These are phyloP conservation scores for Patellifolia procumbens DNA, from an alignment of 179 eudicot genomes.

Conservation along the genomic window DNA sequence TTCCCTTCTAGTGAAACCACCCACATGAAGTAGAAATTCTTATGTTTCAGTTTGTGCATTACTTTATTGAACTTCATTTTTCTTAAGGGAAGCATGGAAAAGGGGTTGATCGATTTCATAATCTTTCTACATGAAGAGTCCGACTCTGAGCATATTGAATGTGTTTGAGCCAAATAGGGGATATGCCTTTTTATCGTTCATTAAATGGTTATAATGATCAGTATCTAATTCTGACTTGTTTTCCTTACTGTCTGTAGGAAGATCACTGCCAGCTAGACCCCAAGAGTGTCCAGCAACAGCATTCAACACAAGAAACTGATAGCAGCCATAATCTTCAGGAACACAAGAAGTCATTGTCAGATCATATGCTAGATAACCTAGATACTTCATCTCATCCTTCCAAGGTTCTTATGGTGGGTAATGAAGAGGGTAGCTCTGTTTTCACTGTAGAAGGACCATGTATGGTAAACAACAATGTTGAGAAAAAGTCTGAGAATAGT, in stretches of 20 bases:
- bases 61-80: not conserved
- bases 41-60: too few relatives aligned
- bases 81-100: not conserved
- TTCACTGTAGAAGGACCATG: conserved; percentile 20
- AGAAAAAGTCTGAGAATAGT: conserved; percentile 28
- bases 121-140: not conserved
- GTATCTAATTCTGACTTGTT: not conserved
- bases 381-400: conserved; percentile 25
- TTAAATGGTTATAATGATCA: not conserved
- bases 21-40: too few relatives aligned
- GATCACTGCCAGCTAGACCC: conserved; percentile 29
- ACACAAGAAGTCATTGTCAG: conserved; percentile 17
- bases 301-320: conserved; percentile 21
- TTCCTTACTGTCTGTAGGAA: conserved; percentile 37
- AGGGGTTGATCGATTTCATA: not conserved
- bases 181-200: not conserved
- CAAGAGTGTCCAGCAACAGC: conserved; percentile 20
- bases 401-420: conserved; percentile 16
- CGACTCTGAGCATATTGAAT: not conserved
- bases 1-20: not conserved
- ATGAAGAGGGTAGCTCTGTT: conserved; percentile 20
- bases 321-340: conserved; percentile 25
- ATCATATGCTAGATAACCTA: conserved; percentile 25
- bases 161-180: not conserved
- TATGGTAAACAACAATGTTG: conserved; percentile 16